These are phyloP conservation scores for Sphaerulina populicola DNA, from an alignment of 2,329 filamentous ascomycete genomes.

Conservation along the genomic window DNA sequence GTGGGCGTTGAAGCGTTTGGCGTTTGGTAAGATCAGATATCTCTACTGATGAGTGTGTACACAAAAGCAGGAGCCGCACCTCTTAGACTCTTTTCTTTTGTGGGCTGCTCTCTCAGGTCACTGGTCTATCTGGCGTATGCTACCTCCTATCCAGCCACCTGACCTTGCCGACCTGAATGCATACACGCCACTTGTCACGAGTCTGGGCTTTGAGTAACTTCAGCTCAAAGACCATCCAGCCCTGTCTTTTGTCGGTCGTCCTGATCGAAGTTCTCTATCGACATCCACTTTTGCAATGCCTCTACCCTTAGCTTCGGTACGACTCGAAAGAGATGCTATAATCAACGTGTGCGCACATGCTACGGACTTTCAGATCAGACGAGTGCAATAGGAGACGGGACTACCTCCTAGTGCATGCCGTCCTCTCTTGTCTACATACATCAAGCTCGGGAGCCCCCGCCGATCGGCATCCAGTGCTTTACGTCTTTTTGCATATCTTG, in stretches of 20 bases:
- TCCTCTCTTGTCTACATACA: too few relatives aligned
- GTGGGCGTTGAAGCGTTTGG: conserved; percentile 6
- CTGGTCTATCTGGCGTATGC: not conserved
- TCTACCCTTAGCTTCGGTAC: not conserved
- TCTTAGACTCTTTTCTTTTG: not conserved
- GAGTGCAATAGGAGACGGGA: too few relatives aligned
- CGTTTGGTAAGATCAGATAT: not conserved
- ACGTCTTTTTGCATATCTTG: too few relatives aligned
- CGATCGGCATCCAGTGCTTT: too few relatives aligned
- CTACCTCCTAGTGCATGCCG: too few relatives aligned
- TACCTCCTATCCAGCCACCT: not conserved
- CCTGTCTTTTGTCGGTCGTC: conserved; percentile 45
- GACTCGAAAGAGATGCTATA: too few relatives aligned
- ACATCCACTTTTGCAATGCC: conserved; percentile 49
- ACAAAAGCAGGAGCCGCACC: not conserved
- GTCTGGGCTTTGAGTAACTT: not conserved
- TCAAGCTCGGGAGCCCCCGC: too few relatives aligned
- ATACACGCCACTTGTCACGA: too few relatives aligned
- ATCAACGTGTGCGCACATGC: too few relatives aligned
- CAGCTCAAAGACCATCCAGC: conserved; percentile 34
- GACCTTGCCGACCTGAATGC: too few relatives aligned
- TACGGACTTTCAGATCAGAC: too few relatives aligned
- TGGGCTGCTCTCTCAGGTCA: not conserved
- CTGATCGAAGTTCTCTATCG: conserved; percentile 48
- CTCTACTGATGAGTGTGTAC: conserved; percentile 2